Evolutionary conservation across 2,329 filamentous ascomycete genomes (phyloP), one percentile per base, ranked within the genome.

Genomic region (Corniculantispora saksenae): DNA sequence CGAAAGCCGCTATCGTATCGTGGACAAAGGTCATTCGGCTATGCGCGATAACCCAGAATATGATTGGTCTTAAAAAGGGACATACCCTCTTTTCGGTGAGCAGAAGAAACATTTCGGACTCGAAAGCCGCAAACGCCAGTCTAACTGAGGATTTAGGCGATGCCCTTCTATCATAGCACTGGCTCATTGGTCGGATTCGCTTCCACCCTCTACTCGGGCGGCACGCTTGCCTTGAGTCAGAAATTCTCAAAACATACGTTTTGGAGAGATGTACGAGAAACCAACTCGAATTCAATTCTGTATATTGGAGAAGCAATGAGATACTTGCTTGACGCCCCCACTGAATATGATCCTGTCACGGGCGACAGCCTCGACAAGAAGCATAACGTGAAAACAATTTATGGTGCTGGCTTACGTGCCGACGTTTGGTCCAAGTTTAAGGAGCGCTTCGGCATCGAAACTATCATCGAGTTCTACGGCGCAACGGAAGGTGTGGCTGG

Each of bases 301-400:
- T 97, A 97, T 73, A 92, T 97, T 13, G 93, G 93, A 59, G 93
- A 97, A 76, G 94, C 91, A 0, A 89, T 92, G 68, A 89, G 93
- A 8, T 97, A 97, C 75, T 84, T 96, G 4, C 83, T 96, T 10
- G 84, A 90, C 0, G 86, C 88, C 0, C 85, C 90, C 1, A 81
- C 86, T 0, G 83, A 89, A 63, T 75, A 82, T 29, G 88, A 93
- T 69, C 82, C 88, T 0, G 74, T 74, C 3, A 92, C 89, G 0
- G 88, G 89, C n/a, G 86, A 89, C 71, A 83, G 85, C 66, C 81
- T 93, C 35, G 93, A 97, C 76, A 86, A 84, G 70, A 85, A 89
- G 68, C 90, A 97, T 79, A 84, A 81, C 0, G 86, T 97, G 19
- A 87, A 88, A 8, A 71, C 89, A 3, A 92, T 91, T 0, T 92